Conservation (phyloP, 257 asterid species). For the Ajuga chamaepitys region DNA sequence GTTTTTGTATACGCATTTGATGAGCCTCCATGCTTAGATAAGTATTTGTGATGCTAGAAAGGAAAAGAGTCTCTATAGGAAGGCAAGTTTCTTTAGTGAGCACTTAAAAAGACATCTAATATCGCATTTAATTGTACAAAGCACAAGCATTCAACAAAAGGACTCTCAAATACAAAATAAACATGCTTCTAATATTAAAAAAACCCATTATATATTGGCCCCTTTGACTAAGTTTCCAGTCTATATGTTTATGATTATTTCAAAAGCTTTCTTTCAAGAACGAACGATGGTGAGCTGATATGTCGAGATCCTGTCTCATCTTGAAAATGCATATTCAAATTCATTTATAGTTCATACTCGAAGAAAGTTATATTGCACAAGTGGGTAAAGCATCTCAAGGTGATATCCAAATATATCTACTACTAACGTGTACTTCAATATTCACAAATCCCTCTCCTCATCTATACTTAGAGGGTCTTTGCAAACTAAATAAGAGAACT, state of each 20-base stretch:
- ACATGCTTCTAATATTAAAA: neutral
- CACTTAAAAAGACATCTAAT: neutral
- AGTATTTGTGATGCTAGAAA: conserved; percentile 88
- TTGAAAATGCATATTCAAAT: neutral
- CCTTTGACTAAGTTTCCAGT: neutral
- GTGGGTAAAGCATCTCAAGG: neutral
- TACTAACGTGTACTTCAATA: conserved; percentile 2
- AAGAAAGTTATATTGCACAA: neutral
- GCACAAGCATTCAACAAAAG: neutral
- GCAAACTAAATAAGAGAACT: too few species aligned
- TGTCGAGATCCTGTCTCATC: neutral
- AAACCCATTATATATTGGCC: conserved; percentile 1
- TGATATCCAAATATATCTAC: neutral
- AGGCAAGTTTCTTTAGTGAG: conserved; percentile 11
- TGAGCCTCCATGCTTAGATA: conserved; percentile 99
- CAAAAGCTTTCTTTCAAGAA: neutral
- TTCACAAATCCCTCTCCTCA: conserved; percentile 11
- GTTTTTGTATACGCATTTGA: conserved; percentile 99
- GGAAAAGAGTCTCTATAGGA: conserved; percentile 35
- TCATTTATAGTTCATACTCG: neutral
- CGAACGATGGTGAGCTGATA: neutral
- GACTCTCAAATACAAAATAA: conserved; percentile 5
- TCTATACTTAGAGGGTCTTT: neutral
- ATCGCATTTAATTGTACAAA: conserved; percentile 8
- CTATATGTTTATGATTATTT: neutral